Conservation (phyloP, 805 yeast genomes). For the Groenewaldozyma salmanticensis region DNA sequence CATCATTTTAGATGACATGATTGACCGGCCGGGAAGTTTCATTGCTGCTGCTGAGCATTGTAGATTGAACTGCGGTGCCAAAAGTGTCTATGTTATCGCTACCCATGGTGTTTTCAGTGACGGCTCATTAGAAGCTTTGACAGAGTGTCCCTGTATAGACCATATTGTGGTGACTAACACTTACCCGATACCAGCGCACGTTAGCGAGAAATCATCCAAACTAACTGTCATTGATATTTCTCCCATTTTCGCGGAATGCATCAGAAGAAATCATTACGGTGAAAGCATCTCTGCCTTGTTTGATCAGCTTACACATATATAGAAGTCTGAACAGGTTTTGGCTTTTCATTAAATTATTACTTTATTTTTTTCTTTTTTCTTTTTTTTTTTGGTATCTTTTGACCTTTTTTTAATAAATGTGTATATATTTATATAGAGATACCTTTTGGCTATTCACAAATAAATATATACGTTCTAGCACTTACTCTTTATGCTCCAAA, state of each 20-base stretch:
- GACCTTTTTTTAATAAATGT: neutral
- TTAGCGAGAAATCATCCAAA: slow-evolving; percentile 50
- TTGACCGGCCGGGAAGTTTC: slow-evolving; percentile 88
- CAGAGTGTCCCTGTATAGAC: slow-evolving; percentile 73
- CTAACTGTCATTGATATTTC: slow-evolving; percentile 86
- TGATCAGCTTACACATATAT: slow-evolving; percentile 60
- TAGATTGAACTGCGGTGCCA: slow-evolving; percentile 93
- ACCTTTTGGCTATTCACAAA: neutral
- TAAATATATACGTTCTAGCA: no score
- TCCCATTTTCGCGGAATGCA: slow-evolving; percentile 94
- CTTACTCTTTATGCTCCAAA: no score
- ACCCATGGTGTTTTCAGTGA: slow-evolving; percentile 94
- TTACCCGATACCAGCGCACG: slow-evolving; percentile 70
- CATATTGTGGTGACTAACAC: slow-evolving; percentile 93
- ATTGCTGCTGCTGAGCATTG: slow-evolving; percentile 98
- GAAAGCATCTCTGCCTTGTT: slow-evolving; percentile 90
- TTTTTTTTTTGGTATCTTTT: neutral
- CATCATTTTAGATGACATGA: slow-evolving; percentile 91
- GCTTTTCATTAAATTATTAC: neutral
- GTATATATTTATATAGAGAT: neutral
- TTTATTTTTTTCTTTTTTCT: neutral
- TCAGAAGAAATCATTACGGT: slow-evolving; percentile 97
- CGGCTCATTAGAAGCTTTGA: slow-evolving; percentile 70
- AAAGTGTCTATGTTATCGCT: slow-evolving; percentile 78
- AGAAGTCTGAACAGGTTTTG: no score